Evolutionary conservation across 2,329 filamentous ascomycete species (phyloP), one percentile per base, ranked within the genome.

Genomic region (Lachnellula arida): DNA sequence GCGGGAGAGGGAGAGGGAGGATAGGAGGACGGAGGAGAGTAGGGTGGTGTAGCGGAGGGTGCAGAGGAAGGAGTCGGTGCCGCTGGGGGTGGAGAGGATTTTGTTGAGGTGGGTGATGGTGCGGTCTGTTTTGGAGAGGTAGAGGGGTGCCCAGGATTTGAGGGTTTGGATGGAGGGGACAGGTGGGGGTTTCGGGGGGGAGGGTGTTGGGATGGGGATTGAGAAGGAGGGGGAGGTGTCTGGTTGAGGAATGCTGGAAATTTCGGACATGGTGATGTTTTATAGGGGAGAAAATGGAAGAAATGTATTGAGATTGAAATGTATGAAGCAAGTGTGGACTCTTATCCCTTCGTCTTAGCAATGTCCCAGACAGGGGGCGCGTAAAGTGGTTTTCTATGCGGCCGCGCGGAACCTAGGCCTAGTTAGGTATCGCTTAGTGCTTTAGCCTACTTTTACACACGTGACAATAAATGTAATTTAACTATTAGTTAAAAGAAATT

Each of bases 11-110:
- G 81, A 78, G 59, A 84, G 70, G 46, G 73, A 64, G 53, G 78
- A 72, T 65, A 87, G 78, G 23, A 79, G 63, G 25, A 77, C 73
- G 58, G 79, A 76, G 49, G 76, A 66, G 53, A 86, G 72, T 58
- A 82, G 84, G 53, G 86, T 78, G 57, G 78, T 74, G 75, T 92
- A 93, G 74, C 85, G 83, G 59, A 86, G 70, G 63, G 87, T 82
- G 60, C 86, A 80, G 64, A 92, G 82, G 59, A 85, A 76, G 49
- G 81, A 80, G 73, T 91, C 88, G 70, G 87, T 83, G 67, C 88
- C 87, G 37, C 79, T 72, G 46, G 87, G 83, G 9, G 86, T 87
- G 61, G 83, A 80, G 64, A 91, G 76, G 68, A 88, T 82, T 62
- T 84, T 84, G 67, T 79, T 74, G 49, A 85, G 76, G 70, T 79